Evolutionary conservation across 805 yeast genomes (phyloP).

Genomic region (Teunomyces funiuensis): DNA sequence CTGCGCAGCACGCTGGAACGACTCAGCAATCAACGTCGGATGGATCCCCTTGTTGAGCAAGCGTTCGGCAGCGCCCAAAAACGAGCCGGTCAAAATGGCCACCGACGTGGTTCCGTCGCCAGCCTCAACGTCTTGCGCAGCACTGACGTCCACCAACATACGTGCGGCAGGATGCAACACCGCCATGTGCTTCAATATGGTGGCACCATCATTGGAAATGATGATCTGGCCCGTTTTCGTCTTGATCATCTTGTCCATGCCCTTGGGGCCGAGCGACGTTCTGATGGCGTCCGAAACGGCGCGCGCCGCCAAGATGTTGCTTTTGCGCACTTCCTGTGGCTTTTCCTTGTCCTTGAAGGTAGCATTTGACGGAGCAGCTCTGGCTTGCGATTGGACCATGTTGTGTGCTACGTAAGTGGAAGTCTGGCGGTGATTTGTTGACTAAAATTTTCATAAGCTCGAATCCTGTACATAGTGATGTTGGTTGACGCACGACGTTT

Average conservation of each 20-base stretch:
- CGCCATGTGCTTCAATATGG: constrained; percentile 96
- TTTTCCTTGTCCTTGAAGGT: constrained; percentile 91
- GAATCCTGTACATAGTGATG: not conserved
- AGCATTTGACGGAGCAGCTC: constrained; percentile 63
- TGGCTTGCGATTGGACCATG: constrained; percentile 8
- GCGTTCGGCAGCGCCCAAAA: constrained; percentile 92
- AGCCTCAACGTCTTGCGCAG: constrained; percentile 98
- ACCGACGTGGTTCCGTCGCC: constrained; percentile 99
- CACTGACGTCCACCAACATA: constrained; percentile 93
- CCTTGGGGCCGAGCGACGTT: constrained; percentile 96
- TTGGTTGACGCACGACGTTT: not conserved
- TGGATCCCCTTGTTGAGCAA: constrained; percentile 88
- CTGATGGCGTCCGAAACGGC: constrained; percentile 95
- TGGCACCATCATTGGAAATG: constrained; percentile 97
- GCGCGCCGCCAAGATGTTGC: constrained; percentile 87
- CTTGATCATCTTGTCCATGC: constrained; percentile 99
- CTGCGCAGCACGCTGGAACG: constrained; percentile 84
- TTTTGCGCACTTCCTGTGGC: constrained; percentile 90
- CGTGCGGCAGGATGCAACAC: constrained; percentile 98
- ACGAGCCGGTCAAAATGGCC: constrained; percentile 91
- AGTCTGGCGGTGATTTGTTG: not conserved
- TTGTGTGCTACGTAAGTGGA: not conserved
- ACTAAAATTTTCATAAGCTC: not conserved
- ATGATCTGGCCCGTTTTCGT: constrained; percentile 90
- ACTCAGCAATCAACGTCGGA: constrained; percentile 91